Evolutionary conservation across 768 basidiomycete genomes (phyloP).

Genomic region (Amanita pseudoporphyria): DNA sequence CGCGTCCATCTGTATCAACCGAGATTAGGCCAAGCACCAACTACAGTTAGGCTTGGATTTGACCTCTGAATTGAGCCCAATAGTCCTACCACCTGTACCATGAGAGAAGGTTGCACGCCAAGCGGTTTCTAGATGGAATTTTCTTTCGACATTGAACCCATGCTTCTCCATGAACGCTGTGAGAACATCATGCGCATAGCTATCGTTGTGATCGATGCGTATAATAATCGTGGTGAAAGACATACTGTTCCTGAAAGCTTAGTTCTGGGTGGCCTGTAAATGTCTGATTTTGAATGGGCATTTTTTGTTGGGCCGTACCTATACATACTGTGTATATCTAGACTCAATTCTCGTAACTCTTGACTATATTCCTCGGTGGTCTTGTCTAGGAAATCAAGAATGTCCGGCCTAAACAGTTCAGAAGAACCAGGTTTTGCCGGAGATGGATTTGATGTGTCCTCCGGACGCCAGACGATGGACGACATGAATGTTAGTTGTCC

Average conservation of each 20-base stretch:
- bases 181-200: conserved; percentile 63
- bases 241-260: conserved; percentile 56
- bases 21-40: too few relatives aligned
- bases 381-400: conserved; percentile 51
- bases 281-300: too few relatives aligned
- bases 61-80: too few relatives aligned
- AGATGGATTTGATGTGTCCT: conserved; percentile 22
- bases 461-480: conserved; percentile 34
- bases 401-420: conserved; percentile 43
- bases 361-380: too few relatives aligned
- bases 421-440: too few relatives aligned
- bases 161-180: conserved; percentile 58
- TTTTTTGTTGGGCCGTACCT: too few relatives aligned
- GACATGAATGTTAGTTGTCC: neutral
- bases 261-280: conserved; percentile 66
- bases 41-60: too few relatives aligned
- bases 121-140: too few relatives aligned
- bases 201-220: conserved; percentile 15
- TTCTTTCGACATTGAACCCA: conserved; percentile 53
- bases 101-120: too few relatives aligned
- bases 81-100: too few relatives aligned
- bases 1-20: too few relatives aligned
- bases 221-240: too few relatives aligned
- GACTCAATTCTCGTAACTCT: conserved; percentile 49
- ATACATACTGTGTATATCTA: conserved; percentile 59